Conservation (phyloP, 2,329 filamentous ascomycete species). For the Botrytis fabae region DNA sequence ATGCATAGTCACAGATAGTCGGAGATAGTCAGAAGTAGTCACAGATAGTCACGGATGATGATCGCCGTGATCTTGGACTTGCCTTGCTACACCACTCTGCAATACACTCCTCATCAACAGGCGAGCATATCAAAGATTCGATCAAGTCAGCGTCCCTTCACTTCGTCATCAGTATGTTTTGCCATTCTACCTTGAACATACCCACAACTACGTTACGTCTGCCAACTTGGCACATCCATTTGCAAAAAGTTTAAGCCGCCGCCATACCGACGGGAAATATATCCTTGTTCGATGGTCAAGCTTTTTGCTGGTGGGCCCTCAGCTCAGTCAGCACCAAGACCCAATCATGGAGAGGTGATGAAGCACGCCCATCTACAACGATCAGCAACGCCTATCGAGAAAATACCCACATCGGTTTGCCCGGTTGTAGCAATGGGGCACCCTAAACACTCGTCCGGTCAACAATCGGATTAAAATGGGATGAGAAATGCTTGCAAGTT, state of each 20-base stretch:
- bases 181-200: background rate
- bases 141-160: background rate
- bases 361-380: constrained; percentile 7
- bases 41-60: background rate
- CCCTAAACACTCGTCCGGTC: background rate
- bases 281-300: constrained; percentile 1
- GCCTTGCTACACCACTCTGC: background rate
- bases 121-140: background rate
- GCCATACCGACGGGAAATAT: background rate
- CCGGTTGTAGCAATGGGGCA: background rate
- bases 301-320: background rate
- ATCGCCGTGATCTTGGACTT: background rate
- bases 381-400: constrained; percentile 5
- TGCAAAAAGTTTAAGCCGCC: background rate
- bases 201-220: background rate
- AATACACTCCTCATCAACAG: background rate
- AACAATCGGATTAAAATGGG: background rate
- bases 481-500: background rate
- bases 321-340: background rate
- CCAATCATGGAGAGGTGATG: constrained; percentile 4
- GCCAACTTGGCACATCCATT: background rate
- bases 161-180: background rate
- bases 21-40: background rate
- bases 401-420: background rate
- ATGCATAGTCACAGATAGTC: background rate